Conservation (phyloP, 1,139 yeast genomes). For the Saccharomyces hybrid region DNA sequence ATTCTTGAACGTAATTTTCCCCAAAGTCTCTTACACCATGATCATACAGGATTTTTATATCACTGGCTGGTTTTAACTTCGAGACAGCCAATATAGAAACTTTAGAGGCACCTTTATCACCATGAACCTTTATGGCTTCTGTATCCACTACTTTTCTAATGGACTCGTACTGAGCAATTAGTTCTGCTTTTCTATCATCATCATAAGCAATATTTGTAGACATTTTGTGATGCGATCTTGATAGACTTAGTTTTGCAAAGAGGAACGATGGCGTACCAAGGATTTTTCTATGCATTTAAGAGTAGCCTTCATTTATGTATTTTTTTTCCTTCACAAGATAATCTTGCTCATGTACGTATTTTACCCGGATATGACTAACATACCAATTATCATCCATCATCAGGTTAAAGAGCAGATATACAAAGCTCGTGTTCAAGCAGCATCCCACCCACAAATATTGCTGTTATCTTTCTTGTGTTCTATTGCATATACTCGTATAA, state of each 20-base stretch:
- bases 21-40: conserved; percentile 89
- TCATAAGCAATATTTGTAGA: conserved; percentile 9
- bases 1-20: conserved; percentile 95
- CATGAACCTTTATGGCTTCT: conserved; percentile 6
- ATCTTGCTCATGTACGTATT: no score
- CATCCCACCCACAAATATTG: no score
- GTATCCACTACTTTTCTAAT: conserved; percentile 15
- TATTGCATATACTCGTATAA: no score
- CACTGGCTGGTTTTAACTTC: conserved; percentile 81
- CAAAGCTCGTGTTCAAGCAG: no score
- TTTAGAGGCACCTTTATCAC: conserved; percentile 7
- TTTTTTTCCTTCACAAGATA: not conserved
- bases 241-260: not conserved
- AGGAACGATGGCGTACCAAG: not conserved
- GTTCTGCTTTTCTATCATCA: conserved; percentile 15
- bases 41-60: conserved; percentile 70
- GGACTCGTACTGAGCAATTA: conserved; percentile 18
- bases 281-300: not conserved
- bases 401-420: no score
- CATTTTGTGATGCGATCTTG: not conserved
- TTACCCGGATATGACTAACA: no score
- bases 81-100: conserved; percentile 72
- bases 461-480: no score
- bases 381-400: no score
- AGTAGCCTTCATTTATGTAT: not conserved